Conservation (phyloP, 768 basidiomycete genomes). For the Crucibulum laeve region DNA sequence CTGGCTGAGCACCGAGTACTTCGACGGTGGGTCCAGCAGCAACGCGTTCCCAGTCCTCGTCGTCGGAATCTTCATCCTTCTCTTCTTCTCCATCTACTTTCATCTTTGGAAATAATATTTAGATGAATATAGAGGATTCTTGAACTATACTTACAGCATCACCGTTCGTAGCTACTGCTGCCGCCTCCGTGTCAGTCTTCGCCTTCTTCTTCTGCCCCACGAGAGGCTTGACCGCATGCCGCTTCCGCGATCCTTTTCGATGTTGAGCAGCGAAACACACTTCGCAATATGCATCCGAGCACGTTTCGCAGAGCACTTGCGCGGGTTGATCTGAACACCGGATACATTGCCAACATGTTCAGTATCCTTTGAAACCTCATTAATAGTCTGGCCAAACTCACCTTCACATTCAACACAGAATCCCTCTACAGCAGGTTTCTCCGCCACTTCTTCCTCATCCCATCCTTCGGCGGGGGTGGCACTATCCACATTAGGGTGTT, state of each 20-base stretch:
- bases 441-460: conserved; percentile 62
- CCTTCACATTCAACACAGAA: conserved; percentile 88
- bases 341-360: neutral
- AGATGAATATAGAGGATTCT: neutral
- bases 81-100: conserved; percentile 31
- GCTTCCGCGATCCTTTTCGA: conserved; percentile 73
- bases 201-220: conserved; percentile 20
- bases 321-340: conserved; percentile 71
- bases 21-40: conserved; percentile 26
- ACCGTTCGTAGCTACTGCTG: conserved; percentile 11
- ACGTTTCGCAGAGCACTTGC: conserved; percentile 66
- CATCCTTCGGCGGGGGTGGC: conserved; percentile 43
- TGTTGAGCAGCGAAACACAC: conserved; percentile 86
- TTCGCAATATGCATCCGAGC: conserved; percentile 72
- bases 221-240: conserved; percentile 52
- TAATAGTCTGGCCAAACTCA: conserved; percentile 19
- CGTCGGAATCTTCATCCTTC: conserved; percentile 27
- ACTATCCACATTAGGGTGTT: conserved; percentile 44
- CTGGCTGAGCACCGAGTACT: conserved; percentile 52
- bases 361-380: neutral
- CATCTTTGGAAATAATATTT: conserved; percentile 30
- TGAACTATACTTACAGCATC: conserved; percentile 25
- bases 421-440: conserved; percentile 49
- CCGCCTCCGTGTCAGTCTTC: conserved; percentile 16
- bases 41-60: conserved; percentile 41